Percentiles rank a stretch among this genome's conserved stretches.
These are phyloP conservation scores for Periconia digitata DNA, from an alignment of 2,329 filamentous ascomycete genomes.

Conservation along the genomic window DNA sequence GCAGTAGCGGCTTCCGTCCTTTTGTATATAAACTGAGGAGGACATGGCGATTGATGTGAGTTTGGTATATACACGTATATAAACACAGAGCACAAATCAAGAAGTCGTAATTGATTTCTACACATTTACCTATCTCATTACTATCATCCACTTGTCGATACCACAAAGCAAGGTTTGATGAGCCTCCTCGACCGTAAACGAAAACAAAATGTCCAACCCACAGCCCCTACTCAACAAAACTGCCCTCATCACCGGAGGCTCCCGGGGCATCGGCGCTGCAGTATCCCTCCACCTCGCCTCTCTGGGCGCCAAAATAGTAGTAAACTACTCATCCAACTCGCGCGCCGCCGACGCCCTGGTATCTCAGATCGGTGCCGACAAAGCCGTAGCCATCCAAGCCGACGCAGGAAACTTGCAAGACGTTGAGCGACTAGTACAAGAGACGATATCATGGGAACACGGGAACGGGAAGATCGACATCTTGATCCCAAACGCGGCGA, in stretches of 20 bases:
- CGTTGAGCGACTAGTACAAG: slow-evolving; percentile 53
- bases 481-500: slow-evolving; percentile 62
- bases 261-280: slow-evolving; percentile 33
- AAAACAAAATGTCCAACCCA: too few species aligned
- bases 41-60: too few species aligned
- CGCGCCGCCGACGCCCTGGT: slow-evolving; percentile 59
- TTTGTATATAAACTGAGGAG: too few species aligned
- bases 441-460: slow-evolving; percentile 51
- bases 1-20: too few species aligned
- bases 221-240: slow-evolving; percentile 27
- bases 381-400: slow-evolving; percentile 58
- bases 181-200: slow-evolving; percentile 25
- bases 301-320: slow-evolving; percentile 48
- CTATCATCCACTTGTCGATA: neutral
- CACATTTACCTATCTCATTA: neutral
- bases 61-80: too few species aligned
- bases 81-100: too few species aligned
- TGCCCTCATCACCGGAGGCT: slow-evolving; percentile 33
- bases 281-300: slow-evolving; percentile 42
- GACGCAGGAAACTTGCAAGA: slow-evolving; percentile 53
- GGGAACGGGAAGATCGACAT: slow-evolving; percentile 61
- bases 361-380: slow-evolving; percentile 47
- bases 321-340: slow-evolving; percentile 61
- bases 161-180: too few species aligned
- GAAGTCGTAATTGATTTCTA: too few species aligned